Conservation (phyloP, 345 rosid species). For the Jatropha curcas region DNA sequence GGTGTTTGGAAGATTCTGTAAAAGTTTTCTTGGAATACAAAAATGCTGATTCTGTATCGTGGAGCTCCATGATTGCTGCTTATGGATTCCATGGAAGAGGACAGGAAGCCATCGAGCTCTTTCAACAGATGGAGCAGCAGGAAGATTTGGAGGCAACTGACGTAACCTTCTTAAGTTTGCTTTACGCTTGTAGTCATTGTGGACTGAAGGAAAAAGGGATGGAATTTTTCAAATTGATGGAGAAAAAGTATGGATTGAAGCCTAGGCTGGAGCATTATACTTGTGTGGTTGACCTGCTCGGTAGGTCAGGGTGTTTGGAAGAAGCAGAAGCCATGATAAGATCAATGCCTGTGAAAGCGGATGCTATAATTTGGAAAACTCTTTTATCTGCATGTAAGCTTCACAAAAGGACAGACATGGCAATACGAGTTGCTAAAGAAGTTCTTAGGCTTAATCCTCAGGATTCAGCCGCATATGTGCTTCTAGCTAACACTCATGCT, state of each 20-base stretch:
- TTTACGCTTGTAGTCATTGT: conserved; percentile 79
- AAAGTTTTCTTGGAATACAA: conserved; percentile 53
- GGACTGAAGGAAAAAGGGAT: conserved; percentile 72
- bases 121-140: conserved; percentile 48
- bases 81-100: conserved; percentile 82
- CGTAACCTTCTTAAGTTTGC: conserved; percentile 65
- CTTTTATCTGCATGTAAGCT: conserved; percentile 69
- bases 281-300: conserved; percentile 73
- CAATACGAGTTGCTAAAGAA: conserved; percentile 54
- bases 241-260: conserved; percentile 41
- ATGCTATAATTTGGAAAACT: conserved; percentile 72
- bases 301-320: conserved; percentile 60
- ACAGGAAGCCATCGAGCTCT: conserved; percentile 56
- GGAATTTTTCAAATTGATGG: conserved; percentile 56
- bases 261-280: conserved; percentile 63
- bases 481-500: conserved; percentile 69
- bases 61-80: conserved; percentile 84
- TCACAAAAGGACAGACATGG: conserved; percentile 61
- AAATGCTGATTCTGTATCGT: conserved; percentile 61
- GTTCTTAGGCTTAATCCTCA: conserved; percentile 56
- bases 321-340: conserved; percentile 66
- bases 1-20: conserved; percentile 65
- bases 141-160: conserved; percentile 47
- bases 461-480: conserved; percentile 68
- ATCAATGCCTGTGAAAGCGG: conserved; percentile 63